Base-by-base conservation (phyloP, 139 green algal species). In the Chlorella sp. region DNA sequence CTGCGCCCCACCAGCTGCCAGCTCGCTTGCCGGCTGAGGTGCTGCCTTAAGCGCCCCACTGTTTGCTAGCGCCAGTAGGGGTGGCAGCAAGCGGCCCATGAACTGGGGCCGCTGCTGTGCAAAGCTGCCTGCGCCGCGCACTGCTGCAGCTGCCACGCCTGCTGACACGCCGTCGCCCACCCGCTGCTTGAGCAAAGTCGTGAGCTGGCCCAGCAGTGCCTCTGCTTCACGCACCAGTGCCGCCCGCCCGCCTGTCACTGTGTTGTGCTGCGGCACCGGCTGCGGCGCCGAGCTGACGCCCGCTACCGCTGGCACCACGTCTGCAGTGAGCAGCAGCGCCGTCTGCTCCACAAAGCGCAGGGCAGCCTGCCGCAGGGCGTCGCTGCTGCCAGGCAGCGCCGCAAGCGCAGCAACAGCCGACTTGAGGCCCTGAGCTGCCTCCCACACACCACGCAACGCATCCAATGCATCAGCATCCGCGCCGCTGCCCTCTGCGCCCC, bases 91-190 rank as follows among this genome's bases (percentile, higher is more conserved):
- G 47, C 86, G 85, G 39, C 78, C 86, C 26, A 91, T 36, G 63
- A 94, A 89, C 64, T 90, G 83, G 16, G 90, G 85, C 39, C 90
- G 85, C 83, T 90, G 87, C 84, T 87, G 63, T 7, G 86, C 81
- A 30, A 94, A 60, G 13, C 55, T 41, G 9, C 62, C 83, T 2
- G 81, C 80, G 9, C 72, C 84, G 41, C 86, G 85, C 11, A 94
- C 51, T 0, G 65, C 74, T 6, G 80, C 80, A 16, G 89, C 80
- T 32, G 81, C 62, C 51, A 94, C 73, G 21, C 86, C 63, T 1
- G 88, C 84, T 0, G 88, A 57, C 60, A 85, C 69, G 25, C 51
- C 60, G 56, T 78, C 55, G n/a, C 85, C 30, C n/a, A 36, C 28
- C 30, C 30, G 51, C 30, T 65, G 67, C 68, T 60, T 70, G 56